Base-by-base conservation (phyloP, 2,329 filamentous ascomycete species). In the Fusarium sp. region DNA sequence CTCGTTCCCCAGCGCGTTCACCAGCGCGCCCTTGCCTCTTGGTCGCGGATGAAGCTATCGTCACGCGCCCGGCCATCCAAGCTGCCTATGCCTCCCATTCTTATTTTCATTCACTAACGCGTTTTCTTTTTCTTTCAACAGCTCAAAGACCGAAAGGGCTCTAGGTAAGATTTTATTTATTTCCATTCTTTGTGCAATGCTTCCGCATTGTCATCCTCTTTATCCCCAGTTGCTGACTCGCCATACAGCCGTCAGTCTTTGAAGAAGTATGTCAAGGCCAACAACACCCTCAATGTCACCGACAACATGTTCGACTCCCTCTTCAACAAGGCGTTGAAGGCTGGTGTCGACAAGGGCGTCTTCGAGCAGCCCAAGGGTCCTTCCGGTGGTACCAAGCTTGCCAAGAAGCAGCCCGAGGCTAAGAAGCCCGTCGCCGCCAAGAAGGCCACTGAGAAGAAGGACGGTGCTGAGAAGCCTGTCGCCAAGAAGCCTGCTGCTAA, bases 281-380 rank as follows among this genome's bases (percentile, higher is more conserved):
- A 87, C 81, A 86, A 87, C 81, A 81, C 77, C 65, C 79, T 86
- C 75, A 81, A 79, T 63, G 78, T 79, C 56, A 77, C 79, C 70
- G 80, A 87, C 79, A 84, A 84, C 76, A 88, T 88, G 87, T 89
- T 89, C 81, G 87, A 87, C 78, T 87, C 87, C 67, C 91, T 94
- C 77, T 94, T 97, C 89, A 96, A 96, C 90, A 92, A 91, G 82
- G 93, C 93, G 57, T 86, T 97, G 79, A 89, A 91, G 83, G 83
- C 85, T 65, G 94, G 94, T 81, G 94, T 94, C 75, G 93, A 97
- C 77, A 94, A 92, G 86, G 93, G 92, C 69, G 87, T 92, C 76
- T 97, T 97, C 79, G 87, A 90, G 78, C 94, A 95, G 81, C 94
- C 94, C 78, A 97, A 97, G 90, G 94, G 94, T 77, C 87, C 93